Base-by-base conservation (phyloP, 2,329 filamentous ascomycete genomes). In the Claviceps pazoutovae region DNA sequence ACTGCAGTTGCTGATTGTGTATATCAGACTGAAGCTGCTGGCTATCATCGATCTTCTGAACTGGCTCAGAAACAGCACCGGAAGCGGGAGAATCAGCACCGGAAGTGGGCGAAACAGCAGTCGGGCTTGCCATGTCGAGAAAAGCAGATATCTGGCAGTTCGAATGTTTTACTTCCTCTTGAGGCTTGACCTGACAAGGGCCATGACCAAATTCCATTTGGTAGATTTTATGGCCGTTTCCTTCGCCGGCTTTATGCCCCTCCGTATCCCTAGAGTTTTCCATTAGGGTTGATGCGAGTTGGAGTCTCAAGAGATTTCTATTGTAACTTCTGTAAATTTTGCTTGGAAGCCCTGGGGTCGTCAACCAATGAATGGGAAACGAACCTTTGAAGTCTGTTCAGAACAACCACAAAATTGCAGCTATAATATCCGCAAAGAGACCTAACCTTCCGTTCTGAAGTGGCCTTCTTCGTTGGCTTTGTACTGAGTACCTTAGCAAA, bases 1-100 rank as follows among this genome's bases (percentile, higher is more conserved):
- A 62, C 0, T 53, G 37, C 0, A 63, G 48, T 13, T 64, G 61
- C 5, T 38, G 13, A 38, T n/a, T n/a, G 37, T 14, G 37, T 38
- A 38, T n/a, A n/a, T 38, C 14, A n/a, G 37, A 38, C 37, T n/a
- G 37, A 38, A 38, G 14, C 1, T 38, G 37, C 37, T 38, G 37
- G 5, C 14, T n/a, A 14, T 14, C 13, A 14, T 38, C 16, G 14
- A 38, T n/a, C 13, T n/a, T n/a, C 6, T 14, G 6, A 7, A 38
- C 1, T 38, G 16, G 16, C 37, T n/a, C 14, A 8, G 14, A 14
- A 38, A 14, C 37, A 38, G 37, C 3, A 38, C 37, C 37, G 16
- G 37, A 38, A 38, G 37, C 7, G 13, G 16, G 37, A 38, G 37
- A 38, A n/a, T 7, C 37, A 38, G 37, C 2, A 6, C 21, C 2